Evolutionary conservation across 768 basidiomycete genomes (phyloP).

Genomic region (Amanita brunnescens): DNA sequence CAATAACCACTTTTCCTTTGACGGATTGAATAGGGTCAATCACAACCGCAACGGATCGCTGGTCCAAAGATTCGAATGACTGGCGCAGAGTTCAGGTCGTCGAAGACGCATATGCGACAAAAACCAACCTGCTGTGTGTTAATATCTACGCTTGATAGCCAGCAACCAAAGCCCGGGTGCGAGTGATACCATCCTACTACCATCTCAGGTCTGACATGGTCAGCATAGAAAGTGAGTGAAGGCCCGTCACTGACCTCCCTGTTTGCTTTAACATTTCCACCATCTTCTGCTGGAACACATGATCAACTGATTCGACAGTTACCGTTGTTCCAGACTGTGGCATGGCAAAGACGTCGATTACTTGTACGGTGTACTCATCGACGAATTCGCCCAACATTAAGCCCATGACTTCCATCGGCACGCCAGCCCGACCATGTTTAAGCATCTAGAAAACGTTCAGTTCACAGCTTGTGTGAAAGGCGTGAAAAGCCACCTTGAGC

Average conservation of each 20-base stretch:
- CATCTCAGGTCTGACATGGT: constrained; percentile 72
- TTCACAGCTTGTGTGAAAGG: not conserved
- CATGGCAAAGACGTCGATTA: constrained; percentile 98
- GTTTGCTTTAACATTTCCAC: constrained; percentile 99
- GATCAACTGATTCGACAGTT: constrained; percentile 96
- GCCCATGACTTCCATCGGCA: constrained; percentile 99
- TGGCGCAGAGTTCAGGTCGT: constrained; percentile 22
- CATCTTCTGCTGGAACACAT: constrained; percentile 98
- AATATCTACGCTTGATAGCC: constrained; percentile 98
- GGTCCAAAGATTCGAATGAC: constrained; percentile 94
- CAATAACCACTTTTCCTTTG: constrained; percentile 97
- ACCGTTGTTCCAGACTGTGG: constrained; percentile 97
- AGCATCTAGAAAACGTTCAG: constrained; percentile 65
- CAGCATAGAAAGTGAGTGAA: not conserved
- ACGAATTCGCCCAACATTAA: constrained; percentile 97
- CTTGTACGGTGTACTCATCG: constrained; percentile 92
- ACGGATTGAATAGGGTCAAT: constrained; percentile 99
- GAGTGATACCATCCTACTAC: constrained; percentile 99
- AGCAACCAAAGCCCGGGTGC: constrained; percentile 98
- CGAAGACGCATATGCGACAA: constrained; percentile 5
- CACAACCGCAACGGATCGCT: constrained; percentile 93
- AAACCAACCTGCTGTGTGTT: constrained; percentile 86
- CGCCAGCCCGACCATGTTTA: constrained; percentile 97
- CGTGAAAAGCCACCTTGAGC: constrained; percentile 61
- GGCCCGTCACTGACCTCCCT: constrained; percentile 53